Base-by-base conservation (phyloP, 352 stramenopile species). In the Paralagenidium karlingii region DNA sequence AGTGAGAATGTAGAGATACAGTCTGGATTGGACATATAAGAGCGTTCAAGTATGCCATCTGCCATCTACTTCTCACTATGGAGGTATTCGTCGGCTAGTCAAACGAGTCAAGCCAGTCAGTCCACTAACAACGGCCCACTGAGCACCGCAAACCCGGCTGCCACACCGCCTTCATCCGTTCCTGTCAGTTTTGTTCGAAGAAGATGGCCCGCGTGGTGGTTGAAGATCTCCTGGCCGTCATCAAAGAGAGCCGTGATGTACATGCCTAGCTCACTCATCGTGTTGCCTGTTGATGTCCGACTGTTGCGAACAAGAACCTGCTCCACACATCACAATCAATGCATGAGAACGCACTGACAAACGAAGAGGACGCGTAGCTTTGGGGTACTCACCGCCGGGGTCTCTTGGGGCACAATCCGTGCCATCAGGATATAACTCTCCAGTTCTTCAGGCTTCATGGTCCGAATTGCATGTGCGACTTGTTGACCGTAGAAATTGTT, bases 401-500 rank as follows among this genome's bases (percentile, higher is more conserved):
- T 81, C 43, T 81, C 68, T 32, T 82, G 75, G 4, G 94, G 93
- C 31, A 97, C 94, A 42, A 99, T 96, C 9, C 91, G 82, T 58
- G 97, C 67, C 95, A 99, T 99, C 24, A 99, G 60, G 48, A 99
- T 98, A 60, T 80, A 89, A 29, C 77, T 84, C 45, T 82, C 80
- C 16, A 89, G 64, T 40, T 95, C 82, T 2, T 67, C 49, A 0
- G 60, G 55, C 1, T 53, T 76, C 59, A 91, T 76, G 25, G 47
- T 77, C 48, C 73, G 43, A 24, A 99, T 73, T 16, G 87, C 88
- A 3, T 69, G 33, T 9, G 71, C 69, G 15, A 99, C 65, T 16
- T 97, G 67, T 15, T 94, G 63, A 9, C 92, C 94, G 53, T 98
- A 99, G 34, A 97, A 65, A 47, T 99, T 99, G 61, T 99, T 98